These are phyloP conservation scores for Verbascum thapsus DNA, from an alignment of 257 asterid genomes.

Conservation along the genomic window DNA sequence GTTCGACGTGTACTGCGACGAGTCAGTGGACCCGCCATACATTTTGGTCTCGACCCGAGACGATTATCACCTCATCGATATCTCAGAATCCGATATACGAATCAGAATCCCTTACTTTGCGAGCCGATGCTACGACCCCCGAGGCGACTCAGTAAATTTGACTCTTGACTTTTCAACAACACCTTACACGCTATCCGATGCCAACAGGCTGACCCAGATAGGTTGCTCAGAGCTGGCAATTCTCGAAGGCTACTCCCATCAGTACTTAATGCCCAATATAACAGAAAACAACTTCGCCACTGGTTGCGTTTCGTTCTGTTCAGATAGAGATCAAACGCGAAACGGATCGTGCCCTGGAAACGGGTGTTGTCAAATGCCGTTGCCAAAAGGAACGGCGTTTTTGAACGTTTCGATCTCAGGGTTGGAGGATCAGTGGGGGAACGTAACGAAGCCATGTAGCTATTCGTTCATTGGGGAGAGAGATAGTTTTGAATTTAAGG, in stretches of 20 bases:
- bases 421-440: conserved; percentile 21
- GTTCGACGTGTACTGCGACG: conserved; percentile 30
- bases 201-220: conserved; percentile 30
- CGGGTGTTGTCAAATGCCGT: conserved; percentile 35
- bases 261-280: conserved; percentile 12
- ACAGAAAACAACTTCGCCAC: conserved; percentile 25
- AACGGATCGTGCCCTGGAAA: conserved; percentile 40
- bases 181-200: conserved; percentile 35
- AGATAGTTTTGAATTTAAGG: conserved; percentile 20
- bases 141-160: background rate
- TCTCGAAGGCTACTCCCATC: conserved; percentile 26
- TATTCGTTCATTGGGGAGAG: conserved; percentile 33
- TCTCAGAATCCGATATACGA: conserved; percentile 22
- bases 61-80: conserved; percentile 18
- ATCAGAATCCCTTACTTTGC: conserved; percentile 30
- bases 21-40: conserved; percentile 10
- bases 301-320: conserved; percentile 35
- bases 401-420: conserved; percentile 27
- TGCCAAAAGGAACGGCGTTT: conserved; percentile 30
- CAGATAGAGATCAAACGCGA: conserved; percentile 27
- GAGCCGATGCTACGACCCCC: conserved; percentile 13
- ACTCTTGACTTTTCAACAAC: conserved; percentile 29
- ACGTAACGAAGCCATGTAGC: conserved; percentile 24
- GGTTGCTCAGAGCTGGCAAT: conserved; percentile 34
- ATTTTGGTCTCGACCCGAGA: conserved; percentile 16